Base-by-base conservation (phyloP, 495 filamentous ascomycete genomes). In the Aspergillus panamensis region DNA sequence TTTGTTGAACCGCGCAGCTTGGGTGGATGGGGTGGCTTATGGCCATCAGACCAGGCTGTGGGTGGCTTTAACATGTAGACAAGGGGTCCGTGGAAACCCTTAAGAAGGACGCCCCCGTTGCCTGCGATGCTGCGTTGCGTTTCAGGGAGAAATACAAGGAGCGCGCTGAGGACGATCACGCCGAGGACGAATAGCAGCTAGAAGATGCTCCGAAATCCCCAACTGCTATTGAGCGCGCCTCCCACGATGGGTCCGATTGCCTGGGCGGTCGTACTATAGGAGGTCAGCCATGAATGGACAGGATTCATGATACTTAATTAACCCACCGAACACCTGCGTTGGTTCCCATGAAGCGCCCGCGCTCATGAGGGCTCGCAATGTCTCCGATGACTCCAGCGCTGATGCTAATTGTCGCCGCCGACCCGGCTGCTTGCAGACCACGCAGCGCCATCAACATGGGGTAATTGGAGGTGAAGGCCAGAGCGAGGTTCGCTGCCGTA, bases 61-160 rank as follows among this genome's bases (percentile, higher is more conserved):
- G 45, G 45, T 14, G 49, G 40, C 8, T 25, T 74, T 59, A 73
- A 62, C 43, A 33, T 69, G 58, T 69, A 80, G 21, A 63, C 65
- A 57, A 68, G 68, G 45, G 71, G 76, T 62, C 74, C 79, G 64
- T 64, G 59, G 53, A 69, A 58, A 29, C 73, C 73, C 5, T 59
- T 45, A 0, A 76, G 65, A 3, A 50, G 66, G 8, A 80, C 73
- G 8, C 71, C 75, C 17, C 88, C 88, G 66, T 91, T 88, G 0
- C 88, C 89, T 0, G 89, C 89, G 8, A 91, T 80, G 9, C 82
- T 81, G 14, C 89, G 78, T 52, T 84, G 80, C 10, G 88, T 91
- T 67, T 91, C 87, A 3, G 87, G 87, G 7, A 90, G 78, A 32
- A 81, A 74, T 42, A 87, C 58, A 16, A 81, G 37, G 58, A 84